Evolutionary conservation across 169 alveolate genomes (phyloP).

Genomic region (Plasmodium reichenowi): DNA sequence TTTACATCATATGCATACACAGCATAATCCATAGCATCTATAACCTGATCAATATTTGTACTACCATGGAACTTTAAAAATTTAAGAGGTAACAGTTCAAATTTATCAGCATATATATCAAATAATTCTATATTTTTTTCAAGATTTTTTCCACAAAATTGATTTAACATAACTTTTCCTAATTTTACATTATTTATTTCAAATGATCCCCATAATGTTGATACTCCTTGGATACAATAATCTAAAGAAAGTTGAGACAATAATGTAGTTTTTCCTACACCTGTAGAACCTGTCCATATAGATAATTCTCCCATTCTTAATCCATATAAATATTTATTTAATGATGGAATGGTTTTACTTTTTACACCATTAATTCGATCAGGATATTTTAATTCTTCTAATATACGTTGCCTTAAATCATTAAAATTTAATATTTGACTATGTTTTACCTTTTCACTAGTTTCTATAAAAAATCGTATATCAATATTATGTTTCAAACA

Average conservation of each 20-base stretch:
- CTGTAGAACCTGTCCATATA: slow-evolving; percentile 97
- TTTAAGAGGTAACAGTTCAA: slow-evolving; percentile 90
- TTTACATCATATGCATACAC: slow-evolving; percentile 93
- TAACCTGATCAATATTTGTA: slow-evolving; percentile 90
- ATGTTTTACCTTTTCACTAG: slow-evolving; percentile 88
- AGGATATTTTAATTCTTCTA: slow-evolving; percentile 87
- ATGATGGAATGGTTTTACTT: slow-evolving; percentile 86
- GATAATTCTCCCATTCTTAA: slow-evolving; percentile 95
- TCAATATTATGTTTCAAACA: slow-evolving; percentile 85
- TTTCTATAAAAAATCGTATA: slow-evolving; percentile 79
- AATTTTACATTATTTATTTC: slow-evolving; percentile 94
- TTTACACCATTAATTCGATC: slow-evolving; percentile 82
- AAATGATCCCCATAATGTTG: slow-evolving; percentile 97
- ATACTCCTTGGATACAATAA: slow-evolving; percentile 92
- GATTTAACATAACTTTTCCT: slow-evolving; percentile 92
- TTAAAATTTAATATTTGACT: slow-evolving; percentile 90
- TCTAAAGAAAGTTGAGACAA: slow-evolving; percentile 94
- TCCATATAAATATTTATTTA: slow-evolving; percentile 89
- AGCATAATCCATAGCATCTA: slow-evolving; percentile 96
- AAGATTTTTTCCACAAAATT: slow-evolving; percentile 89
- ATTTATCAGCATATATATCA: slow-evolving; percentile 88
- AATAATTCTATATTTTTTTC: slow-evolving; percentile 86
- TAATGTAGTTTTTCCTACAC: slow-evolving; percentile 97
- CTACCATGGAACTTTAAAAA: slow-evolving; percentile 95
- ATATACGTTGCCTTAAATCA: slow-evolving; percentile 88